These are phyloP conservation scores for Excoecaria cochinchinensis DNA, from an alignment of 345 rosid species.

Conservation along the genomic window DNA sequence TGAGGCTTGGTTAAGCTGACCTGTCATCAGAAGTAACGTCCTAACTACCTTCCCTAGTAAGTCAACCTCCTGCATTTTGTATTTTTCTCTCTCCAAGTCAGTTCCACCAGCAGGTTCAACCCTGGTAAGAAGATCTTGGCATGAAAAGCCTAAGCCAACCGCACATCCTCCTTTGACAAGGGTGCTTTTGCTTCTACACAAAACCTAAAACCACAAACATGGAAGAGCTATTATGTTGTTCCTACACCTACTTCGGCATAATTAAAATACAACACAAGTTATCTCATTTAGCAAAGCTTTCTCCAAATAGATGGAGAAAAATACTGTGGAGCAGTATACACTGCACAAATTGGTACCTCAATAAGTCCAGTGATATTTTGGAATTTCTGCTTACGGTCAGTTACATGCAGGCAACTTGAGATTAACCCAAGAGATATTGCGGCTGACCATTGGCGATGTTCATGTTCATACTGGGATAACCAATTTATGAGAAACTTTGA, in stretches of 20 bases:
- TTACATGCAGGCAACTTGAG: constrained; percentile 67
- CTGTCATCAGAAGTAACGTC: constrained; percentile 47
- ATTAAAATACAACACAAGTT: background rate
- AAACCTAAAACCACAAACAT: constrained; percentile 53
- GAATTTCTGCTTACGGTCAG: constrained; percentile 79
- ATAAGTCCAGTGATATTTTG: constrained; percentile 65
- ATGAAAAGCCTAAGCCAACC: constrained; percentile 79
- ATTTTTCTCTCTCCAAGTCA: constrained; percentile 45
- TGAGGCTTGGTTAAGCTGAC: constrained; percentile 44
- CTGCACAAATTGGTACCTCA: constrained; percentile 50
- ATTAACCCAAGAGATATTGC: constrained; percentile 89
- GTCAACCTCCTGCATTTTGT: constrained; percentile 56
- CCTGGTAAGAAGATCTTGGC: constrained; percentile 73
- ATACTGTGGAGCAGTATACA: constrained; percentile 6
- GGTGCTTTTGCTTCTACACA: constrained; percentile 70
- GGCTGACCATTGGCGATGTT: constrained; percentile 94
- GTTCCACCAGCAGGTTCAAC: constrained; percentile 43
- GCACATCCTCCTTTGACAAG: constrained; percentile 95
- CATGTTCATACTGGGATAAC: constrained; percentile 82
- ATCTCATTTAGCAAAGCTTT: constrained; percentile 10
- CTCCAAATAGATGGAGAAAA: constrained; percentile 2
- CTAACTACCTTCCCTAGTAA: constrained; percentile 61
- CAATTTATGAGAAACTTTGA: constrained; percentile 76
- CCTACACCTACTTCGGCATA: background rate
- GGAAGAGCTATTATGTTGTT: background rate